Conservation (phyloP, 2,329 filamentous ascomycete species). For the Madurella fahalii region DNA sequence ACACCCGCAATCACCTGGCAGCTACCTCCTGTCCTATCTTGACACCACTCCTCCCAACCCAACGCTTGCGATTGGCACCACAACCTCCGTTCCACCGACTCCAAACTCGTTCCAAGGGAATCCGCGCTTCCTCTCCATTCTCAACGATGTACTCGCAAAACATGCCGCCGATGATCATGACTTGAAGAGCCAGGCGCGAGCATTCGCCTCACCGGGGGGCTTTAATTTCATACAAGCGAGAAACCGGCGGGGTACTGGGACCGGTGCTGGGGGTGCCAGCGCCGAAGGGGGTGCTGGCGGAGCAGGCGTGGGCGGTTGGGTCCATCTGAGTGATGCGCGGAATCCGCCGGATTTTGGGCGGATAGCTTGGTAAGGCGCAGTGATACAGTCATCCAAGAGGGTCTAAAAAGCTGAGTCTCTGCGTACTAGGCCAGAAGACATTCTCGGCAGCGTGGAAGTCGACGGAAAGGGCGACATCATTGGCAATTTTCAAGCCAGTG, state of each 20-base stretch:
- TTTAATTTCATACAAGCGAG: slow-evolving; percentile 45
- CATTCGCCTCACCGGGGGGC: slow-evolving; percentile 56
- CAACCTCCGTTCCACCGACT: slow-evolving; percentile 56
- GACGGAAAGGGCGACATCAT: slow-evolving; percentile 54
- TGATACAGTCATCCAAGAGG: neutral
- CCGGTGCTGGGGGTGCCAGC: slow-evolving; percentile 53
- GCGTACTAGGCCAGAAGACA: slow-evolving; percentile 56
- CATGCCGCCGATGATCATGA: slow-evolving; percentile 55
- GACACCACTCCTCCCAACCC: slow-evolving; percentile 52
- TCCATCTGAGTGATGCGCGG: slow-evolving; percentile 61
- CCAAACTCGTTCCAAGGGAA: slow-evolving; percentile 59
- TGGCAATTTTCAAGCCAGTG: slow-evolving; percentile 55
- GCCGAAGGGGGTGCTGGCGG: slow-evolving; percentile 59
- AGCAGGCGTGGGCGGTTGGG: slow-evolving; percentile 56
- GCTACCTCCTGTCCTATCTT: slow-evolving; percentile 57
- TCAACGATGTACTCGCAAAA: slow-evolving; percentile 53
- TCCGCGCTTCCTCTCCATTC: slow-evolving; percentile 53
- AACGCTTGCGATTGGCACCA: slow-evolving; percentile 55
- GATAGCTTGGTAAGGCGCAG: slow-evolving; percentile 52
- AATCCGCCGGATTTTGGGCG: slow-evolving; percentile 64
- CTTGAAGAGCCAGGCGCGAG: slow-evolving; percentile 53
- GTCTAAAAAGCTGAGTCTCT: neutral
- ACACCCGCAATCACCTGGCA: slow-evolving; percentile 40
- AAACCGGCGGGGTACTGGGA: slow-evolving; percentile 32
- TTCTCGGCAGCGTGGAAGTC: slow-evolving; percentile 64